Evolutionary conservation across 2,329 filamentous ascomycete species (phyloP).

Genomic region (Penicillium vulpinum): DNA sequence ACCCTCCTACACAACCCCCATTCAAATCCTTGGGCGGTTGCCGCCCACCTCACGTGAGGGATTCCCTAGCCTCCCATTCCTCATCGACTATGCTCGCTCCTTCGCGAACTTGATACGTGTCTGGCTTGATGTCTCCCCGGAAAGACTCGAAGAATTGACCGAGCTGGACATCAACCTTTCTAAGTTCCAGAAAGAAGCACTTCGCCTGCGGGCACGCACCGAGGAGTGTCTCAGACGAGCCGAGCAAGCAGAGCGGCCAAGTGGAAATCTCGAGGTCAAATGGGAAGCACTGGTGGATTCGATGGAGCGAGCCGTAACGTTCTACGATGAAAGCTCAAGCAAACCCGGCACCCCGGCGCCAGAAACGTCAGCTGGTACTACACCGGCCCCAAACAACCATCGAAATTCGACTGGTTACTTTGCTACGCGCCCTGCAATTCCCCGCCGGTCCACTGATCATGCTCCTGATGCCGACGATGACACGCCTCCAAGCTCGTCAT

Average conservation of each 20-base stretch:
- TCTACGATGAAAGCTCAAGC: slow-evolving; percentile 43
- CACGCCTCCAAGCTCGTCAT: slow-evolving; percentile 48
- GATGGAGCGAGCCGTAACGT: slow-evolving; percentile 46
- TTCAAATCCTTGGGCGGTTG: slow-evolving; percentile 82
- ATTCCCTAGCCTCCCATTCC: slow-evolving; percentile 87
- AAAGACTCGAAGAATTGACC: slow-evolving; percentile 41
- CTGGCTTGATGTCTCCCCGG: slow-evolving; percentile 46
- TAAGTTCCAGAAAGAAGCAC: slow-evolving; percentile 47
- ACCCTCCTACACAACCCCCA: slow-evolving; percentile 86
- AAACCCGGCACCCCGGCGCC: slow-evolving; percentile 41
- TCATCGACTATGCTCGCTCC: slow-evolving; percentile 84
- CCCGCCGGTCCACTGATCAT: slow-evolving; percentile 42
- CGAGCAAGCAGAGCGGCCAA: slow-evolving; percentile 51
- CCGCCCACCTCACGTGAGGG: slow-evolving; percentile 82
- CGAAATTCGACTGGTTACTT: slow-evolving; percentile 47
- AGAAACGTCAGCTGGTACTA: slow-evolving; percentile 33
- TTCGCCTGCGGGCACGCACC: slow-evolving; percentile 45
- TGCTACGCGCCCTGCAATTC: slow-evolving; percentile 37
- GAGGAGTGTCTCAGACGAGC: slow-evolving; percentile 49
- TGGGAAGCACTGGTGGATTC: slow-evolving; percentile 53
- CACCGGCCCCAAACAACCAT: slow-evolving; percentile 35
- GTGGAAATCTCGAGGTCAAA: slow-evolving; percentile 47
- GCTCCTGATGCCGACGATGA: slow-evolving; percentile 43
- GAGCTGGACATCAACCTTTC: slow-evolving; percentile 41
- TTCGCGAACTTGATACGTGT: slow-evolving; percentile 76